phyloP scores from a whole-genome alignment of 139 green algal species.

The Ulvella scutata region DNA sequence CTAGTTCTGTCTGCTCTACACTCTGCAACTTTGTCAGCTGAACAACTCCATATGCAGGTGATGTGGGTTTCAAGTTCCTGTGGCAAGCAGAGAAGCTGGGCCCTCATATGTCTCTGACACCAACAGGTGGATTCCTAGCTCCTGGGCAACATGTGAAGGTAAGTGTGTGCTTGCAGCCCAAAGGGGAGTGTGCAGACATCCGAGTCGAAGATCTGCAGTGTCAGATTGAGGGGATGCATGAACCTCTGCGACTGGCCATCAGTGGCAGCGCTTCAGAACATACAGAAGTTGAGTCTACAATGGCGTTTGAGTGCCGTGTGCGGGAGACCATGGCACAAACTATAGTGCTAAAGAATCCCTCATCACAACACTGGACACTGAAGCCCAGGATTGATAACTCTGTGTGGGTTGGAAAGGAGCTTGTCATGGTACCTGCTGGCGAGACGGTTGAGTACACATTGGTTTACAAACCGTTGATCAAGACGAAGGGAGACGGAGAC shows the following conservation, averaged over 20 bases:
- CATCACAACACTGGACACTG: slow-evolving; percentile 35
- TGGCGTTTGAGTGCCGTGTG: slow-evolving; percentile 39
- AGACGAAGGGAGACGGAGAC: slow-evolving; percentile 22
- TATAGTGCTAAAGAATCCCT: slow-evolving; percentile 42
- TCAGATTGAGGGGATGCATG: no score
- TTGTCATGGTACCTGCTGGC: slow-evolving; percentile 27
- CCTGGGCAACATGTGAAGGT: slow-evolving; percentile 53
- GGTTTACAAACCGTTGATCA: slow-evolving; percentile 48
- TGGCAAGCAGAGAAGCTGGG: slow-evolving; percentile 31
- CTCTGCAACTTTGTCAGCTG: slow-evolving; percentile 9
- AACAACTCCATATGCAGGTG: slow-evolving; percentile 49
- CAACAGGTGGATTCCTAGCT: slow-evolving; percentile 29
- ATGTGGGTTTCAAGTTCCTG: slow-evolving; percentile 46
- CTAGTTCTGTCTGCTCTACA: neutral
- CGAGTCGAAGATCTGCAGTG: slow-evolving; percentile 39
- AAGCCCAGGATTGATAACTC: slow-evolving; percentile 43
- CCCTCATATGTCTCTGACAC: slow-evolving; percentile 45
- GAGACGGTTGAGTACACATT: slow-evolving; percentile 37
- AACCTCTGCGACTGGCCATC: no score
- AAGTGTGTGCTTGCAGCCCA: slow-evolving; percentile 65
- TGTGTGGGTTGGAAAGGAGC: slow-evolving; percentile 49
- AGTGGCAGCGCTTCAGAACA: slow-evolving; percentile 15
- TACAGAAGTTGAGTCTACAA: slow-evolving; percentile 7
- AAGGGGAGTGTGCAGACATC: slow-evolving; percentile 31
- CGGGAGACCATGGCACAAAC: slow-evolving; percentile 18